phyloP scores from a whole-genome alignment of 75 land plant species.

The Adiantum capillusveneris region DNA sequence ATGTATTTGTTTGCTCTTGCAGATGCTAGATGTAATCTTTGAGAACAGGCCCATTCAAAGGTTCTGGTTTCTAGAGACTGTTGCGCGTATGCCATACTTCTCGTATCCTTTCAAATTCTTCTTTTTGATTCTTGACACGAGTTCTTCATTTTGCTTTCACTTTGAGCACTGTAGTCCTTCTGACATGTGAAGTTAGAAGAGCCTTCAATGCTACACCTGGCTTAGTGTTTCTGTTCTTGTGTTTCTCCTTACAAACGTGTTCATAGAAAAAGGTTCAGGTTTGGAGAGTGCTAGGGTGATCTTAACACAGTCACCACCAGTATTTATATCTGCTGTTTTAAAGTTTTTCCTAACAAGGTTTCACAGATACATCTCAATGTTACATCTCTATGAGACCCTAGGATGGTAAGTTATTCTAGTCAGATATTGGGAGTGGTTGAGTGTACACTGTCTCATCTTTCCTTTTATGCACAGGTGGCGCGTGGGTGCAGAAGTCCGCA shows the following conservation, averaged over 20 bases:
- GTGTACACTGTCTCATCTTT: background rate
- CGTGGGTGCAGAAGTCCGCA: constrained; percentile 34
- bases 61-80: constrained; percentile 41
- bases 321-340: too few species aligned
- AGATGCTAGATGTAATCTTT: constrained; percentile 44
- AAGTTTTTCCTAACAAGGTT: too few species aligned
- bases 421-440: background rate
- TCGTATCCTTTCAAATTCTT: constrained; percentile 22
- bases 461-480: constrained; percentile 27
- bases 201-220: too few species aligned
- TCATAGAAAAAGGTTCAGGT: too few species aligned
- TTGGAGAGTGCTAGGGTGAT: too few species aligned
- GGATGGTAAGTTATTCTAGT: constrained; percentile 21
- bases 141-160: too few species aligned
- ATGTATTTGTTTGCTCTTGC: constrained; percentile 1
- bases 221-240: constrained; percentile 3
- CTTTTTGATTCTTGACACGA: background rate
- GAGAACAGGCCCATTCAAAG: constrained; percentile 36
- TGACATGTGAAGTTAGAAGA: too few species aligned
- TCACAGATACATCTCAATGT: constrained; percentile 37
- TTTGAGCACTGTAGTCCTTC: too few species aligned
- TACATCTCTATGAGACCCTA: constrained; percentile 40
- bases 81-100: constrained; percentile 41
- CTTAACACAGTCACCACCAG: too few species aligned
- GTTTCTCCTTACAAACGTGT: background rate